Percentiles rank a stretch among this genome's conserved stretches.
Evolutionary conservation across 169 alveolate species (phyloP).

Genomic region (Eimeria zaria): DNA sequence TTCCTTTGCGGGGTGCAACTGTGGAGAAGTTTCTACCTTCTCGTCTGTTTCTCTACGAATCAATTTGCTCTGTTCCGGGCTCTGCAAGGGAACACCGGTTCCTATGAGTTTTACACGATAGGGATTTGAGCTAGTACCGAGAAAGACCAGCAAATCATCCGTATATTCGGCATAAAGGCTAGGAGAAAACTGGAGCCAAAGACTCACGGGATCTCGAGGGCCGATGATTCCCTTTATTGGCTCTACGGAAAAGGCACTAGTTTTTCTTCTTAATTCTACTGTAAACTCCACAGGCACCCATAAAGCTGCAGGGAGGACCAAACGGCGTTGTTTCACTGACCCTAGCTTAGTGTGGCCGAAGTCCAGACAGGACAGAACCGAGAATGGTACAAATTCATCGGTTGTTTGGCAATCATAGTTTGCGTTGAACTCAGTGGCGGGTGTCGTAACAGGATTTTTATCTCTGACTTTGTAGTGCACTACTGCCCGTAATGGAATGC

Average conservation of each 20-base stretch:
- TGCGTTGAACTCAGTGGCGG: background rate
- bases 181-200: slow-evolving; percentile 43
- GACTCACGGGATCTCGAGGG: slow-evolving; percentile 1
- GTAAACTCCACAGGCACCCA: slow-evolving; percentile 19
- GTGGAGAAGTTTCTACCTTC: background rate
- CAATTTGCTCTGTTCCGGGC: background rate
- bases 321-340: slow-evolving; percentile 8
- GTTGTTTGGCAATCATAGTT: no score
- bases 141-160: background rate
- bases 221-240: slow-evolving; percentile 23
- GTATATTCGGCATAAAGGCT: background rate
- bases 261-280: background rate
- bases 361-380: background rate
- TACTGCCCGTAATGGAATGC: slow-evolving; percentile 6
- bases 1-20: background rate
- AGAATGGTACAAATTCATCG: background rate
- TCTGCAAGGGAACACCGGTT: slow-evolving; percentile 12
- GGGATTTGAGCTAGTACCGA: background rate
- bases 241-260: background rate
- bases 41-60: background rate
- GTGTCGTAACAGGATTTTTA: background rate
- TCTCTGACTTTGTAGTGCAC: background rate
- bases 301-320: slow-evolving; percentile 40
- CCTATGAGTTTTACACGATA: background rate
- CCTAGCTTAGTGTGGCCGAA: slow-evolving; percentile 23